These are phyloP conservation scores for Thelephora ganbajun DNA, from an alignment of 768 basidiomycete genomes.

Conservation along the genomic window DNA sequence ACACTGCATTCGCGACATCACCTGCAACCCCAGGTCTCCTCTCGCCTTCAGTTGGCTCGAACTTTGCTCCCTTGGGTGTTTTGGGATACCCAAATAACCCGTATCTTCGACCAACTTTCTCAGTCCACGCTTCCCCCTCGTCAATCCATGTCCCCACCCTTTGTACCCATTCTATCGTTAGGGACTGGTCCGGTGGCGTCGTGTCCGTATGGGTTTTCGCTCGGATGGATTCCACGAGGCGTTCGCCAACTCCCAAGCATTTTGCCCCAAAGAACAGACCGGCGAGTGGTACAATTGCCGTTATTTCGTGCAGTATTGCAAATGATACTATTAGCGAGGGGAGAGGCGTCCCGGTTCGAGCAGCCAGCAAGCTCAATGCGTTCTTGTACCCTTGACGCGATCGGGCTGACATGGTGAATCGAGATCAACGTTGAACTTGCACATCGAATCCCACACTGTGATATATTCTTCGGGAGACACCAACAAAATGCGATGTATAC, in stretches of 20 bases:
- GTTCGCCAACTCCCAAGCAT: constrained; percentile 54
- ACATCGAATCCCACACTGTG: too few relatives aligned
- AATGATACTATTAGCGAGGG: constrained; percentile 71
- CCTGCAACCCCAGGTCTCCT: constrained; percentile 31
- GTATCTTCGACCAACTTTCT: constrained; percentile 59
- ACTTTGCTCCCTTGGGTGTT: constrained; percentile 13
- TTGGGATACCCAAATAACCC: constrained; percentile 72
- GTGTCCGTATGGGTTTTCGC: constrained; percentile 2
- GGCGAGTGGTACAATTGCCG: constrained; percentile 64
- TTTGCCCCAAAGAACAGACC: constrained; percentile 61
- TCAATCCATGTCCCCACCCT: constrained; percentile 46
- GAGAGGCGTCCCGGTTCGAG: constrained; percentile 60
- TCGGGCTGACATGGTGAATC: too few relatives aligned
- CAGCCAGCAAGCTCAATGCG: constrained; percentile 44
- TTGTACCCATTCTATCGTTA: constrained; percentile 25
- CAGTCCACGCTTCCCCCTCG: constrained; percentile 64
- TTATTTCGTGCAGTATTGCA: constrained; percentile 72
- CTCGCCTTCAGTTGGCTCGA: constrained; percentile 6
- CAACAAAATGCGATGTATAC: too few relatives aligned
- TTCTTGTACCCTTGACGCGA: constrained; percentile 24
- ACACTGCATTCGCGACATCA: constrained; percentile 69
- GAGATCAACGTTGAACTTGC: too few relatives aligned
- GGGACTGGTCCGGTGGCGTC: constrained; percentile 4
- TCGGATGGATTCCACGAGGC: constrained; percentile 28
- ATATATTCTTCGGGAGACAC: too few relatives aligned